phyloP scores from a whole-genome alignment of 352 stramenopile species.

The Phytophthora aleatoria region DNA sequence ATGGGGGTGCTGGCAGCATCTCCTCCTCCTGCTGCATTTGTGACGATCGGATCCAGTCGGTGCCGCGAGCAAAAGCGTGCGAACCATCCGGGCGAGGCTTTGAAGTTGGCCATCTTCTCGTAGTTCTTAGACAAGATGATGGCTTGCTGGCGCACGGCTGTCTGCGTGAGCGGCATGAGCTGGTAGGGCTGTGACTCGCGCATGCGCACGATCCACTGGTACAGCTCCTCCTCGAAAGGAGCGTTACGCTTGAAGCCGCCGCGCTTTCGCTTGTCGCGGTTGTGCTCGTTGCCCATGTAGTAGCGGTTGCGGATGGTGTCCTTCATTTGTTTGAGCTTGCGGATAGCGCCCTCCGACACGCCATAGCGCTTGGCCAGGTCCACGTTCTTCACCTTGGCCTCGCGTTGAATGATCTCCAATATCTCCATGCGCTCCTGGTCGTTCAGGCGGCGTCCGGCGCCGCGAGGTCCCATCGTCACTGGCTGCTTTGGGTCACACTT shows the following conservation, averaged over 20 bases:
- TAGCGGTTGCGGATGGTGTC: constrained; percentile 85
- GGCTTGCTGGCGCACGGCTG: constrained; percentile 81
- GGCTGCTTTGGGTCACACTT: background rate
- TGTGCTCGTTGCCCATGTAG: constrained; percentile 82
- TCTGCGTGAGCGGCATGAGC: constrained; percentile 85
- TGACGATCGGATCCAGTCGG: constrained; percentile 69
- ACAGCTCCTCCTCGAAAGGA: constrained; percentile 86
- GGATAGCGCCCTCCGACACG: constrained; percentile 85
- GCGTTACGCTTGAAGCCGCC: constrained; percentile 84
- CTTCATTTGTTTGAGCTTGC: constrained; percentile 90
- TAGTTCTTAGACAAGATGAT: constrained; percentile 87
- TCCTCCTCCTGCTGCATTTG: constrained; percentile 3
- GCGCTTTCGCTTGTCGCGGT: constrained; percentile 87
- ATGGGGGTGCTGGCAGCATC: constrained; percentile 2
- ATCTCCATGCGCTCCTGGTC: constrained; percentile 92
- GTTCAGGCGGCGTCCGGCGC: constrained; percentile 79
- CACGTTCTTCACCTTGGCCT: constrained; percentile 87
- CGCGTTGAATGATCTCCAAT: constrained; percentile 78
- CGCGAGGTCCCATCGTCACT: constrained; percentile 65
- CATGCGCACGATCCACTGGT: constrained; percentile 87
- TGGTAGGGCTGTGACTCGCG: constrained; percentile 83
- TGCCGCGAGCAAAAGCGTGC: constrained; percentile 88
- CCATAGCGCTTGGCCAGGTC: constrained; percentile 86
- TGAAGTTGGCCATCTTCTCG: constrained; percentile 84
- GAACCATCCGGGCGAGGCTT: constrained; percentile 88